Percentiles rank a stretch among this genome's conserved stretches.
Conservation (phyloP, 345 rosid species). For the Chamaenerion angustifolium region DNA sequence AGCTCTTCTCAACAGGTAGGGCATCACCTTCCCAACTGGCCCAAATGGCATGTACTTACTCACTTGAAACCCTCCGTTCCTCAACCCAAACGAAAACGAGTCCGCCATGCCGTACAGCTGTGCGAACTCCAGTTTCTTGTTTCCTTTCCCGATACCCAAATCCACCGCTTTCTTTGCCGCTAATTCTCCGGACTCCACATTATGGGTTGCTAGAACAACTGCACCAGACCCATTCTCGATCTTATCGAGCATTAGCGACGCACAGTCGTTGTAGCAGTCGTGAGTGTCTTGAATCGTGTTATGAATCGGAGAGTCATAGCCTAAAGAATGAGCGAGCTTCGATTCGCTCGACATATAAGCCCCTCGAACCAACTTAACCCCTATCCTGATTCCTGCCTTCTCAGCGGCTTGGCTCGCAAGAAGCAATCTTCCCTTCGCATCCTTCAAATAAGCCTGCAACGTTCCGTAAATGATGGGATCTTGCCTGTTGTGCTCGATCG, state of each 20-base stretch:
- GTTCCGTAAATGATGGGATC: slow-evolving; percentile 56
- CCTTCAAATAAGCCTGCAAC: slow-evolving; percentile 73
- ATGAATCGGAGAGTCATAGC: slow-evolving; percentile 67
- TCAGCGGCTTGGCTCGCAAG: slow-evolving; percentile 39
- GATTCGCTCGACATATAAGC: slow-evolving; percentile 78
- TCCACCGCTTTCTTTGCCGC: slow-evolving; percentile 48
- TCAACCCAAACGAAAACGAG: slow-evolving; percentile 52
- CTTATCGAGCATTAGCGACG: slow-evolving; percentile 53
- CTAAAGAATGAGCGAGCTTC: slow-evolving; percentile 44
- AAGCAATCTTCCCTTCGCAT: slow-evolving; percentile 50
- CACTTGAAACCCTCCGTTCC: slow-evolving; percentile 74
- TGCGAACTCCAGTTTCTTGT: slow-evolving; percentile 58
- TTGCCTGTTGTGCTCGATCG: slow-evolving; percentile 32
- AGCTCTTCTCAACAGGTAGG: slow-evolving; percentile 76
- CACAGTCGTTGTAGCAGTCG: slow-evolving; percentile 61
- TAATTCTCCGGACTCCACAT: slow-evolving; percentile 65
- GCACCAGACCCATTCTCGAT: slow-evolving; percentile 41
- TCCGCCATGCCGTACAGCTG: slow-evolving; percentile 91
- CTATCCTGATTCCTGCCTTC: slow-evolving; percentile 50
- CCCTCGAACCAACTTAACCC: slow-evolving; percentile 76
- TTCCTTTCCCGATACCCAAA: slow-evolving; percentile 37
- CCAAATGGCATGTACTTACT: slow-evolving; percentile 90
- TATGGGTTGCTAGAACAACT: slow-evolving; percentile 80
- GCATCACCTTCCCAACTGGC: slow-evolving; percentile 54
- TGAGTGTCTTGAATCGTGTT: slow-evolving; percentile 58